Base-by-base conservation (phyloP, 805 yeast species). In the Cyberlindnera americana region DNA sequence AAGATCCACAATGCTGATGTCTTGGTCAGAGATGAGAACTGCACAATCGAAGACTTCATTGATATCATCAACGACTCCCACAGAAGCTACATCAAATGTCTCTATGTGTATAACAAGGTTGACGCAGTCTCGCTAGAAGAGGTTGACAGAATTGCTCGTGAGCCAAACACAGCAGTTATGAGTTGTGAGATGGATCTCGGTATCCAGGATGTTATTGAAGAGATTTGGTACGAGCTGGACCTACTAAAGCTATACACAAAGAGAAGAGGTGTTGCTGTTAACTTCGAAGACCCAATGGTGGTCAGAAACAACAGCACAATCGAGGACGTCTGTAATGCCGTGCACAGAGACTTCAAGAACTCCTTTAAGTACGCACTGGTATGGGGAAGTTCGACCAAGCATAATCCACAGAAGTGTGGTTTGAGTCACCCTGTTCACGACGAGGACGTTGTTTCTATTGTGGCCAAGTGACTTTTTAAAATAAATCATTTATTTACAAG, bases 331-430 rank as follows among this genome's bases (percentile, higher is more conserved):
- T 91, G 99, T 67, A 90, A 91, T 57, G 75, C 93, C 11, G 83
- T 91, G 47, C 98, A 91, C 60, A 76, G 95, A 52, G 96, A 90
- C 54, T 84, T 91, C 72, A 90, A 89, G 57, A 81, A 83, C 48
- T 87, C 84, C 55, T 91, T 93, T 71, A 87, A 89, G 60, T 89
- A 90, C 60, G 98, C 98, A 1, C 65, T 89, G 55, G 96, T 91
- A 6, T 91, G 98, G 97, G 99, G 99, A 0, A 79, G 90, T 1
- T 82, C 95, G 33, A 84, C 97, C 6, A 93, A 93, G 60, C 95
- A 88, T 59, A 86, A 91, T 25, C 98, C 98, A 4, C 99, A 91
- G 58, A 91, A 91, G 59, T 91, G 98, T 70, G 98, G 99, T 0
- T 68, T 91, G 41, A 75, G 59, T 47, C 99, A 91, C 60, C 67